Evolutionary conservation across 2,329 filamentous ascomycete genomes (phyloP).

Genomic region (Aspergillus novoparasiticus): DNA sequence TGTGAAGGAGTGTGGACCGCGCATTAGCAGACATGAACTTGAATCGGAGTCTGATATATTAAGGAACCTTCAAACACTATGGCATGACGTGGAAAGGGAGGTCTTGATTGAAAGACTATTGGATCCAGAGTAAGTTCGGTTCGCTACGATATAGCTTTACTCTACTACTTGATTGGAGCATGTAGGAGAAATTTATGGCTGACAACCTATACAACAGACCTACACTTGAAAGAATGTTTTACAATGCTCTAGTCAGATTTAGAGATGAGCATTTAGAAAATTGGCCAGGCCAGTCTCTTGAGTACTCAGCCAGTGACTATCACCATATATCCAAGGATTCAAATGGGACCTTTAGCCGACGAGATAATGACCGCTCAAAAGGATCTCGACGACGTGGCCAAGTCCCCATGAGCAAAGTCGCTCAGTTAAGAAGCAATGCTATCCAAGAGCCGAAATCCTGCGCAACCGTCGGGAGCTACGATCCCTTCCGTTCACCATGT

Average conservation of each 20-base stretch:
- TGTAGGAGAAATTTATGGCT: background rate
- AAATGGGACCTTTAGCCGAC: background rate
- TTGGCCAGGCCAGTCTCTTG: conserved; percentile 73
- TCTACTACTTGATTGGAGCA: background rate
- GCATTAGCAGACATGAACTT: conserved; percentile 66
- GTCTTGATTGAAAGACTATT: conserved; percentile 70
- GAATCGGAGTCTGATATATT: conserved; percentile 79
- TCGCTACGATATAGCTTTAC: background rate
- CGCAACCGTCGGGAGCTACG: conserved; percentile 67
- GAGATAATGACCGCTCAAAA: conserved; percentile 9
- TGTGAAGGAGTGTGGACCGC: conserved; percentile 63
- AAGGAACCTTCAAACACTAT: conserved; percentile 83
- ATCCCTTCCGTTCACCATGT: conserved; percentile 76
- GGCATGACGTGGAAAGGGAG: conserved; percentile 81
- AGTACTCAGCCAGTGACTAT: conserved; percentile 88
- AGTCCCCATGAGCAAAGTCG: conserved; percentile 47
- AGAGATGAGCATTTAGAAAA: conserved; percentile 84
- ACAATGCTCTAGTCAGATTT: conserved; percentile 80
- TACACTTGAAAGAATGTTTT: conserved; percentile 94
- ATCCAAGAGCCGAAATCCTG: conserved; percentile 50
- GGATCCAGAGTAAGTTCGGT: conserved; percentile 59
- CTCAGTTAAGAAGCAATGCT: conserved; percentile 54
- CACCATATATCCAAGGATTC: conserved; percentile 65
- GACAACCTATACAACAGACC: conserved; percentile 50
- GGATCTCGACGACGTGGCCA: conserved; percentile 30